These are phyloP conservation scores for Boletus reticulatus DNA, from an alignment of 768 basidiomycete species.

Conservation along the genomic window DNA sequence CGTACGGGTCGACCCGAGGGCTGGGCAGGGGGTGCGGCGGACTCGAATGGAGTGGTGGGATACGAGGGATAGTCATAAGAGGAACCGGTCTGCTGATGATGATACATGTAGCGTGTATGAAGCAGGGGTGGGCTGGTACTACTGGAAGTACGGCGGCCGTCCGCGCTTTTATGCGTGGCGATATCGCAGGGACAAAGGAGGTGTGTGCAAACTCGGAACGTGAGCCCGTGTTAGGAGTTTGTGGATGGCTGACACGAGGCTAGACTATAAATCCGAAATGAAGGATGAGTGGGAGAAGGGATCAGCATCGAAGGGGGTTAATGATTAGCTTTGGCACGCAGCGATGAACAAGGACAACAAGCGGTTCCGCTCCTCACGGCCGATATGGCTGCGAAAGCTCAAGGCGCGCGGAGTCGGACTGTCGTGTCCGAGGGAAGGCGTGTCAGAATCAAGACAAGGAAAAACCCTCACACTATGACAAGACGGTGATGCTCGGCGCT, in stretches of 20 bases:
- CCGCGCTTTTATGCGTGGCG: conserved; percentile 31
- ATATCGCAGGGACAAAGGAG: conserved; percentile 27
- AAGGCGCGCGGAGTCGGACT: conserved; percentile 7
- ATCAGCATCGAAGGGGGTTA: conserved; percentile 33
- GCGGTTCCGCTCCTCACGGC: conserved; percentile 28
- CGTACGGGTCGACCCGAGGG: conserved; percentile 29
- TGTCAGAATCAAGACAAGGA: conserved; percentile 3
- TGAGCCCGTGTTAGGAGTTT: conserved; percentile 30
- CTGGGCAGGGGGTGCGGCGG: conserved; percentile 27
- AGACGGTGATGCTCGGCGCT: background rate
- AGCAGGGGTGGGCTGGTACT: conserved; percentile 39
- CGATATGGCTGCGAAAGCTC: conserved; percentile 18
- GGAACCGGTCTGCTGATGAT: conserved; percentile 41
- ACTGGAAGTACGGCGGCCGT: conserved; percentile 17
- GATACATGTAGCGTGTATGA: conserved; percentile 56
- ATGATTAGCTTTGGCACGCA: conserved; percentile 34
- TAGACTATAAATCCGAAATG: conserved; percentile 36
- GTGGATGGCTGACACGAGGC: conserved; percentile 33
- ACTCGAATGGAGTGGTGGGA: conserved; percentile 28
- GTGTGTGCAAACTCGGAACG: conserved; percentile 30
- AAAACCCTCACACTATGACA: conserved; percentile 23
- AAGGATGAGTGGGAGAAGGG: conserved; percentile 32
- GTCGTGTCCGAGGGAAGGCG: background rate
- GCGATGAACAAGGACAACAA: conserved; percentile 23
- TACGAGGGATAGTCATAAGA: conserved; percentile 54